phyloP scores from a whole-genome alignment of 352 stramenopile genomes.

The Phytopythium litorale region DNA sequence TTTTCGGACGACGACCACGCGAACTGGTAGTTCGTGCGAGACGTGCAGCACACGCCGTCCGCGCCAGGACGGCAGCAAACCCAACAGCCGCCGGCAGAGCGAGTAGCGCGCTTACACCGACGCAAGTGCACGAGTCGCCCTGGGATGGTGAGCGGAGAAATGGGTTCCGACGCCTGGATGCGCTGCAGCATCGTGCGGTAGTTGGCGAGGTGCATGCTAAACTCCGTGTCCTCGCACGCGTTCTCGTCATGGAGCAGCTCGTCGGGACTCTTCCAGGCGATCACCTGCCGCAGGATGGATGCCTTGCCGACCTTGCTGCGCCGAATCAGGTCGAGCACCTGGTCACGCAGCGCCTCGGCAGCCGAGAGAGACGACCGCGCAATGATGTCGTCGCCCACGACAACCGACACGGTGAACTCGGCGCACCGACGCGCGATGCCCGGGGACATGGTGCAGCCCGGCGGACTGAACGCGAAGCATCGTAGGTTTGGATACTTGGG shows the following conservation, averaged over 20 bases:
- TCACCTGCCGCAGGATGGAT: conserved; percentile 73
- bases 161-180: conserved; percentile 78
- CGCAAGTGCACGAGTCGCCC: conserved; percentile 76
- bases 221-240: conserved; percentile 32
- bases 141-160: conserved; percentile 76
- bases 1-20: conserved; percentile 53
- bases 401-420: conserved; percentile 71
- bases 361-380: conserved; percentile 73
- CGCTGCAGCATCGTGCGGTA: conserved; percentile 84
- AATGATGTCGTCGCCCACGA: conserved; percentile 85
- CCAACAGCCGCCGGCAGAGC: conserved; percentile 53
- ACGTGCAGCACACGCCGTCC: conserved; percentile 77
- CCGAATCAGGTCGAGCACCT: conserved; percentile 81
- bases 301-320: conserved; percentile 85
- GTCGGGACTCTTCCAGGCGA: conserved; percentile 72
- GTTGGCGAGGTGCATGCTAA: conserved; percentile 63
- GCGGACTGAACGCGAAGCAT: conserved; percentile 78
- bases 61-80: conserved; percentile 77
- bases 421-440: conserved; percentile 51
- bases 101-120: conserved; percentile 30
- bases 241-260: conserved; percentile 50
- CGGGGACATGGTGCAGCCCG: conserved; percentile 76
- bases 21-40: conserved; percentile 79
- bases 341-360: conserved; percentile 68
- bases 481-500: conserved; percentile 75